phyloP scores from a whole-genome alignment of 148 eudicot genomes.

The Spergularia marina region DNA sequence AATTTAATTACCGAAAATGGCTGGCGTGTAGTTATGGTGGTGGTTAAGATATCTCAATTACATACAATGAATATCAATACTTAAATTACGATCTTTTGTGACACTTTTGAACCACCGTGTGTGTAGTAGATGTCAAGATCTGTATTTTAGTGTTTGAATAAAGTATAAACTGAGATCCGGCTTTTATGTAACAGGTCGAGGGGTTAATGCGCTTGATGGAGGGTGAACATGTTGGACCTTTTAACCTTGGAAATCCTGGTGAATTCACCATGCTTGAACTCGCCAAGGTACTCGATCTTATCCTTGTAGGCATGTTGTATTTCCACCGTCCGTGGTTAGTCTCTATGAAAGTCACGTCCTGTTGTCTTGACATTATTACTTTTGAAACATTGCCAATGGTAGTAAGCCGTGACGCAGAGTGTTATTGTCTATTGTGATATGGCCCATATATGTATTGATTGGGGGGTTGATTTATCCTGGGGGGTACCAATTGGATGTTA shows the following conservation, averaged over 20 bases:
- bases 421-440: neutral
- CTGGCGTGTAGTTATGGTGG: neutral
- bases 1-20: neutral
- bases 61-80: neutral
- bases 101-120: neutral
- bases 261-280: constrained; percentile 99
- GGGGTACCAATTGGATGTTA: neutral
- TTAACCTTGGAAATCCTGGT: constrained; percentile 95
- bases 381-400: no score
- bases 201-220: constrained; percentile 96
- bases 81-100: neutral
- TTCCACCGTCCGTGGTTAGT: constrained; percentile 6
- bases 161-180: neutral
- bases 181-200: constrained; percentile 60
- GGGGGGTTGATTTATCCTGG: neutral
- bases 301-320: neutral
- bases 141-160: neutral
- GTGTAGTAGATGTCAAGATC: neutral
- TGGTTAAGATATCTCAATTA: constrained; percentile 1
- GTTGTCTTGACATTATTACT: no score
- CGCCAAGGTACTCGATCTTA: constrained; percentile 59
- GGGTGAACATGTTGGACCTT: constrained; percentile 97
- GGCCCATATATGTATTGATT: neutral
- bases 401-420: no score
- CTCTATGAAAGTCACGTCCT: neutral